Evolutionary conservation across 1,139 yeast species (phyloP).

Genomic region (Debaryomyces sp.): DNA sequence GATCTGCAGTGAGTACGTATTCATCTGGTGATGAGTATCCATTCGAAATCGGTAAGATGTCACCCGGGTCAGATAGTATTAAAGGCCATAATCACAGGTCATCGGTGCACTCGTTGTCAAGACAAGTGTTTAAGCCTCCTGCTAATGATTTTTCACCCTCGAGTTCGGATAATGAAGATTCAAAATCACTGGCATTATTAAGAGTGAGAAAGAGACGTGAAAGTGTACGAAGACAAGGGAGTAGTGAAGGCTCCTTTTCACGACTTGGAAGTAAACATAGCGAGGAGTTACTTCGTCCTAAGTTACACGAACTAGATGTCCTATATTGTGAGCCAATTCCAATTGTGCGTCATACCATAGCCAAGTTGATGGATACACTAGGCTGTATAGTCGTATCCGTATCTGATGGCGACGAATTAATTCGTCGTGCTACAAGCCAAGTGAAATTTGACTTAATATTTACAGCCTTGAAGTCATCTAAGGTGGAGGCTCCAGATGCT

Average conservation of each 20-base stretch:
- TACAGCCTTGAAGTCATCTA: constrained; percentile 71
- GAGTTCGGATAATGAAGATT: constrained; percentile 72
- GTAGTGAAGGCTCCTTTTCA: constrained; percentile 13
- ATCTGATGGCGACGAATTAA: constrained; percentile 78
- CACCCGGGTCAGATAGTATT: constrained; percentile 16
- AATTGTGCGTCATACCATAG: constrained; percentile 70
- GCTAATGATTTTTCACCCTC: constrained; percentile 59
- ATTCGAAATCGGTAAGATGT: constrained; percentile 21
- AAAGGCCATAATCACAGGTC: constrained; percentile 21
- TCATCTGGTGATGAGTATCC: constrained; percentile 44
- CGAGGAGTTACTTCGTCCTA: constrained; percentile 8
- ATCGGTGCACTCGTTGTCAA: constrained; percentile 31
- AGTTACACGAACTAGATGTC: constrained; percentile 54
- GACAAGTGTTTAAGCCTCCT: constrained; percentile 24
- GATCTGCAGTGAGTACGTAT: constrained; percentile 35
- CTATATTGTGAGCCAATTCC: constrained; percentile 88
- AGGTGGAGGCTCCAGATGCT: constrained; percentile 73
- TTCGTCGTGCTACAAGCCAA: constrained; percentile 80
- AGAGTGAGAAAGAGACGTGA: constrained; percentile 63
- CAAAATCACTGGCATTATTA: constrained; percentile 51
- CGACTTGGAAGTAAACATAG: constrained; percentile 5
- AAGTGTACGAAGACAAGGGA: constrained; percentile 41
- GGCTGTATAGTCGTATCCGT: constrained; percentile 86
- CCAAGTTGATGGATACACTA: constrained; percentile 62
- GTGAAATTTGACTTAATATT: constrained; percentile 84